These are phyloP conservation scores for Rauvolfia tetraphylla DNA, from an alignment of 257 asterid genomes.

Conservation along the genomic window DNA sequence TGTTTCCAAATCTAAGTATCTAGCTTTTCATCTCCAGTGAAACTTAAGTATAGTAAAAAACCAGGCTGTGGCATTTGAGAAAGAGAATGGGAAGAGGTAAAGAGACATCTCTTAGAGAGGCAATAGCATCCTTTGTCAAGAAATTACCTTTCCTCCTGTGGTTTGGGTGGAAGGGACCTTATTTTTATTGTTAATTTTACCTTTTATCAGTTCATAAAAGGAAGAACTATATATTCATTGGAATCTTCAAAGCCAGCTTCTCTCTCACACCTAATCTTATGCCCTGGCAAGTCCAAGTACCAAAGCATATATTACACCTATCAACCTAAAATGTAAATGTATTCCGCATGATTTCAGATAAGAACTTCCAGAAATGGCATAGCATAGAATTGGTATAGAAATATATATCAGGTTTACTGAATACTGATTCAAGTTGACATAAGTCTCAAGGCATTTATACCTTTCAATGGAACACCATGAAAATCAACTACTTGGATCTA, in stretches of 20 bases:
- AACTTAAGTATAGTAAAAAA: background rate
- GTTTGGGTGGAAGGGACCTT: too few species aligned
- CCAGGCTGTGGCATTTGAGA: background rate
- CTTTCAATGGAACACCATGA: background rate
- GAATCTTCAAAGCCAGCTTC: background rate
- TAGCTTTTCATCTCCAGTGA: background rate
- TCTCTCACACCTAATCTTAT: background rate
- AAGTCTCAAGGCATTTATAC: too few species aligned
- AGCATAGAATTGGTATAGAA: too few species aligned
- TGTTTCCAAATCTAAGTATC: background rate
- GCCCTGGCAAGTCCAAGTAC: background rate
- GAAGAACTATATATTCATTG: background rate
- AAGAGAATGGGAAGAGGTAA: background rate
- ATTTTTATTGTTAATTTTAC: background rate
- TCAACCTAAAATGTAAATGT: background rate
- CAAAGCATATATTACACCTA: background rate
- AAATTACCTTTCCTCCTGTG: background rate
- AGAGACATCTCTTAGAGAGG: background rate
- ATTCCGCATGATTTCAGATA: slow-evolving; percentile 1
- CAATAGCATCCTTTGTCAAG: background rate
- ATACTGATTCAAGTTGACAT: too few species aligned
- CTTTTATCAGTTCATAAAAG: background rate
- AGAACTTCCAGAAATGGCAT: background rate
- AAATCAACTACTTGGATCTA: slow-evolving; percentile 12
- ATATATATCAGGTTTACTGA: background rate